Base-by-base conservation (phyloP, 2,329 filamentous ascomycete genomes). In the Colletotrichum sp. region DNA sequence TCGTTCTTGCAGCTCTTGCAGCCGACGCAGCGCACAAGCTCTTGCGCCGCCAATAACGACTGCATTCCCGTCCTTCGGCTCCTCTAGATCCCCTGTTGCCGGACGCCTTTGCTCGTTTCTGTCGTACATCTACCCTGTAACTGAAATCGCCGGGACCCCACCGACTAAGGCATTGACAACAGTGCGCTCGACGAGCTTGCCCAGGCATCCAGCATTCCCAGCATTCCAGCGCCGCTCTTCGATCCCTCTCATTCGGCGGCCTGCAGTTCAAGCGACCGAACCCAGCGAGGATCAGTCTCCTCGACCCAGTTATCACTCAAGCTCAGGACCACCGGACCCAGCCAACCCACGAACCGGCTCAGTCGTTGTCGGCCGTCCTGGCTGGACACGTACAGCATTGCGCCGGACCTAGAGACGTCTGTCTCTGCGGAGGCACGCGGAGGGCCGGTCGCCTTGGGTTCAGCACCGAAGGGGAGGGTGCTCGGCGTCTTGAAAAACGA, bases 21-120 rank as follows among this genome's bases (percentile, higher is more conserved):
- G 44, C 44, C 72, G 52, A 69, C 70, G 63, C 76, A 71, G 72
- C 62, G 72, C 49, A 68, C 65, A 68, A 32, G 18, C 76, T 18
- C 16, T 64, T 77, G 66, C 62, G 52, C 44, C 44, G 44, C 77
- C 76, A 78, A 78, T 71, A 77, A 64, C 77, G 66, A 77, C 21
- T 71, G 63, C 67, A 71, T 77, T 73, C 69, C 44, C 72, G 55
- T 70, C 71, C 60, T 64, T 44, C 66, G 69, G 21, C 64, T 49
- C 65, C 57, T 60, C 59, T 32, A 70, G 59, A 69, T 28, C 72
- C 71, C 77, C 68, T 70, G 75, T 76, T 72, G 44, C 64, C 67
- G 32, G 39, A 21, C 59, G 59, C 26, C 21, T 32, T 21, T 32
- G 32, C 18, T 36, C 26, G 10, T 63, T 34, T 63, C 59, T 63